These are phyloP conservation scores for Beauveria asiatica DNA, from an alignment of 2,329 filamentous ascomycete species.

Conservation along the genomic window DNA sequence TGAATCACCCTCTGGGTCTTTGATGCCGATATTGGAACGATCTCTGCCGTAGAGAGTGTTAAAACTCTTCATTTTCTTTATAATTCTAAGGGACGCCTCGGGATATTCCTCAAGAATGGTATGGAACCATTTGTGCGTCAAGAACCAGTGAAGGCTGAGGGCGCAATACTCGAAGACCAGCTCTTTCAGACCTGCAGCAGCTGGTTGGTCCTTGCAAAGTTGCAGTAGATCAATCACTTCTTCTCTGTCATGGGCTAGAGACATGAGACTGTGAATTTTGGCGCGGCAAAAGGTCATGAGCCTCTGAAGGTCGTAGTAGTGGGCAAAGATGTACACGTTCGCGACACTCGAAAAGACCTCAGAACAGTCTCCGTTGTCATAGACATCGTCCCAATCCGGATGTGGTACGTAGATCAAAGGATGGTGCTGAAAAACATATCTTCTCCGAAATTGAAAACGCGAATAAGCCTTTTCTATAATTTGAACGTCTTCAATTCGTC, in stretches of 20 bases:
- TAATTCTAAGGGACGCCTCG: background rate
- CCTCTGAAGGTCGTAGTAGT: background rate
- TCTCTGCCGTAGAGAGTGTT: too few species aligned
- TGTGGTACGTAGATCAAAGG: too few species aligned
- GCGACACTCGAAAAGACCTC: background rate
- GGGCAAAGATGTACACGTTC: background rate
- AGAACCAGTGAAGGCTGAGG: background rate
- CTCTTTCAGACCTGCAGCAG: background rate
- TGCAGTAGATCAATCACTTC: background rate
- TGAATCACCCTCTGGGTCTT: background rate
- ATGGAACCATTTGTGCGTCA: rapidly evolving
- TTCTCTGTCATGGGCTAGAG: rapidly evolving
- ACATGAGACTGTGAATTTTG: background rate
- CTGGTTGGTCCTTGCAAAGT: background rate
- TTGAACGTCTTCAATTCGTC: background rate
- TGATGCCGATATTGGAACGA: too few species aligned
- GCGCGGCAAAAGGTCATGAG: background rate
- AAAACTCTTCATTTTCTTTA: background rate
- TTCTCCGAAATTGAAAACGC: too few species aligned
- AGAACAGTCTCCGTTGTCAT: background rate
- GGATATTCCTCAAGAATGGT: background rate
- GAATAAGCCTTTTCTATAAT: too few species aligned
- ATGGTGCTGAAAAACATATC: too few species aligned
- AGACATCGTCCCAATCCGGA: too few species aligned
- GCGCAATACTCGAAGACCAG: background rate